Conservation (phyloP, 345 rosid genomes). For the Luvunga scandens region DNA sequence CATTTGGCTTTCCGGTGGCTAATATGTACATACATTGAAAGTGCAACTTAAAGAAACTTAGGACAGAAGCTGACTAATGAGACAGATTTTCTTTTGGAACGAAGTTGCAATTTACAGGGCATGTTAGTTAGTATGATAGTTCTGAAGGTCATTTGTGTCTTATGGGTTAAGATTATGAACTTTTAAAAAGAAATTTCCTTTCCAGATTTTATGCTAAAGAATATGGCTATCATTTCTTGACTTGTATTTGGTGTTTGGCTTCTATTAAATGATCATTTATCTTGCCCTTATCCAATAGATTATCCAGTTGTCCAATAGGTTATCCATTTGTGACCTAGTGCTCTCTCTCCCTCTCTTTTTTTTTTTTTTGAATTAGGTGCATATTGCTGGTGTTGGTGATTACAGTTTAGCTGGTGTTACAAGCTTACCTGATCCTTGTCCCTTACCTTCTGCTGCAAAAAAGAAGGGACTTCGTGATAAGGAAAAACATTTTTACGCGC, state of each 20-base stretch:
- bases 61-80: neutral
- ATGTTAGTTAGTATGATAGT: neutral
- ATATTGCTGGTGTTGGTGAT: conserved; percentile 99
- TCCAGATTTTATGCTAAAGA: neutral
- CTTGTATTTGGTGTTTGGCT: too few relatives aligned
- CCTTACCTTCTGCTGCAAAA: conserved; percentile 89
- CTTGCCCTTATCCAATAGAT: neutral
- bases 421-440: conserved; percentile 82
- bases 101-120: neutral
- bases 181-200: neutral
- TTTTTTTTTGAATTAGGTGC: too few relatives aligned
- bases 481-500: conserved; percentile 91
- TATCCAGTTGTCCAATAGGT: neutral
- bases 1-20: neutral
- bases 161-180: neutral
- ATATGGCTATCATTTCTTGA: too few relatives aligned
- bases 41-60: neutral
- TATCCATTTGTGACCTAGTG: conserved; percentile 7
- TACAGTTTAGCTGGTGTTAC: conserved; percentile 72
- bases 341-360: too few relatives aligned
- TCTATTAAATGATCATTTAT: neutral
- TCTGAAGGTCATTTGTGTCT: neutral
- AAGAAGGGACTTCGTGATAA: conserved; percentile 86
- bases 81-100: neutral
- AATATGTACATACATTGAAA: neutral